Base-by-base conservation (phyloP, 148 eudicot genomes). In the Nepenthes gracilis region DNA sequence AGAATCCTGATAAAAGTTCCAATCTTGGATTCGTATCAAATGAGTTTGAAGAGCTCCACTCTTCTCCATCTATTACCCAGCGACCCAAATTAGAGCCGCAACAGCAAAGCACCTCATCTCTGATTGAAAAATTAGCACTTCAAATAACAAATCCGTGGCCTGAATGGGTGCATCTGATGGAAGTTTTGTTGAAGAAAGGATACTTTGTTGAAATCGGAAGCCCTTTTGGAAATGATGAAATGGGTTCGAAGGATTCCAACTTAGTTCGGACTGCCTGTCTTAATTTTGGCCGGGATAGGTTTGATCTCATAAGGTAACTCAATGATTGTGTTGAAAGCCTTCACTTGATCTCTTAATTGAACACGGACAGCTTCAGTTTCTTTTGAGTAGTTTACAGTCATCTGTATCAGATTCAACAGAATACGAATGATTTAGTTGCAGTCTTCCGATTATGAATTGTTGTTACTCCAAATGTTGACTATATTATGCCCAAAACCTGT, bases 101-200 rank as follows among this genome's bases (percentile, higher is more conserved):
- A 8, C 45, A 40, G 4, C 45, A 40, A 8, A 40, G 8, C 23
- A 40, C 45, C 45, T 15, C 64, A 9, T 32, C 58, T 2, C 23
- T 11, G 12, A 53, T 12, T 6, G 50, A 37, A 63, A 43, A 40
- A 15, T 2, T 35, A 12, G 67, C 36, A n/a, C 33, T 59, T 68
- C 64, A 61, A 37, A 65, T 67, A 48, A 61, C 74, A 32, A 80
- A 77, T 63, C 88, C 75, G 7, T 84, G 89, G 89, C 80, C 71
- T 1, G 88, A 83, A 67, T 83, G 88, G 88, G 72, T 69, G 50
- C 69, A 55, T n/a, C 71, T 84, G 64, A 84, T 84, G 85, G 74
- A 78, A 40, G 61, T 62, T 33, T 60, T 84, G 70, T 12, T 65
- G 50, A 72, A 67, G 48, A 62, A 14, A 38, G 85, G 85, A 1